A percentile compares a stretch with the other conserved stretches of the same genome.
phyloP scores from a whole-genome alignment of 352 stramenopile genomes.

The Albugo candida region DNA sequence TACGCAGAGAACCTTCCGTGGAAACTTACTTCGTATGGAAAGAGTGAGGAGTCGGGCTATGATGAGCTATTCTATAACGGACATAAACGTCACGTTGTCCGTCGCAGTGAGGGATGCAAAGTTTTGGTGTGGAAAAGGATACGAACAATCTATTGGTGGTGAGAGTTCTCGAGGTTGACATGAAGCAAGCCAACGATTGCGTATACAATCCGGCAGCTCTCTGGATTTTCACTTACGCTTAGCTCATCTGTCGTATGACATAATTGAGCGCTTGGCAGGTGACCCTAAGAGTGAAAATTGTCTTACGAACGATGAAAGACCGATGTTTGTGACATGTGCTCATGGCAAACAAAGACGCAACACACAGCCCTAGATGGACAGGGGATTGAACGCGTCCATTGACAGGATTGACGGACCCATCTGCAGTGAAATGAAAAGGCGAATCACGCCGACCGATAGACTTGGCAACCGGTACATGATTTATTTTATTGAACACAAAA shows the following conservation, averaged over 20 bases:
- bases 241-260: background rate
- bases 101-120: no score
- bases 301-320: background rate
- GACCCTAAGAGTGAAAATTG: background rate
- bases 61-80: background rate
- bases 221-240: background rate
- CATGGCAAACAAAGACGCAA: constrained; percentile 1
- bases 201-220: no score
- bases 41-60: no score
- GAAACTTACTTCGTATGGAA: background rate
- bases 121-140: no score
- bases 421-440: background rate
- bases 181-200: no score
- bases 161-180: no score
- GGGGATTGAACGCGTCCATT: background rate
- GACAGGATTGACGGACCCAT: background rate
- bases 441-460: background rate
- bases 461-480: background rate
- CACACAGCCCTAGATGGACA: background rate
- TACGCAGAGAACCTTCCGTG: background rate
- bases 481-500: background rate
- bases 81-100: no score
- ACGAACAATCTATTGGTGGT: no score
- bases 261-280: background rate
- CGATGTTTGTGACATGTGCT: background rate